Percentiles rank a stretch among this genome's conserved stretches.
Conservation (phyloP, 2,329 filamentous ascomycete species). For the Aaosphaeria arxii region DNA sequence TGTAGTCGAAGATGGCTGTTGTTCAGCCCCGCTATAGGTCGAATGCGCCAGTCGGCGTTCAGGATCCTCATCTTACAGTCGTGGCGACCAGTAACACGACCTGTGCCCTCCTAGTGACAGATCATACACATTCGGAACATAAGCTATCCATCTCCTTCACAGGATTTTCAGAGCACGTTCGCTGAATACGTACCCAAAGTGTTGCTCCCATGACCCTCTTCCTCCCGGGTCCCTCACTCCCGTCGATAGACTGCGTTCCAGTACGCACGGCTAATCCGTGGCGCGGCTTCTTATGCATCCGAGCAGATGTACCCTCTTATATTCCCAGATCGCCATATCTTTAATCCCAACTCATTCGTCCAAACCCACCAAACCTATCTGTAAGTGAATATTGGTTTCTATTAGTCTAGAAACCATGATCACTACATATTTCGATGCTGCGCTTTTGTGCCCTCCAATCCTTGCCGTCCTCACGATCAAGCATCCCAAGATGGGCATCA, state of each 20-base stretch:
- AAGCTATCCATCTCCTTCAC: conserved; percentile 3
- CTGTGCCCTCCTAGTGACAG: conserved; percentile 4
- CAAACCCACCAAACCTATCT: neutral
- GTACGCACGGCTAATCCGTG: conserved; percentile 11
- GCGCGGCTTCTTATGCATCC: conserved; percentile 23
- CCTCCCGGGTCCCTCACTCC: conserved; percentile 4
- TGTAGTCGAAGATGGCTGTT: conserved; percentile 11
- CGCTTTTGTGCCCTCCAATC: conserved; percentile 28
- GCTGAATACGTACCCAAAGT: conserved; percentile 3
- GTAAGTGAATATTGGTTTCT: no score
- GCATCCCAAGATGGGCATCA: conserved; percentile 19
- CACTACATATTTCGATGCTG: conserved; percentile 26
- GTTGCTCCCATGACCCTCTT: conserved; percentile 2
- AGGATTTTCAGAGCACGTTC: conserved; percentile 2
- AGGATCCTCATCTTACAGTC: neutral
- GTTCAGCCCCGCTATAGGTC: conserved; percentile 5
- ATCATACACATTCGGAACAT: conserved; percentile 7
- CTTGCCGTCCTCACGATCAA: conserved; percentile 25
- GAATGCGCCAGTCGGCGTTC: conserved; percentile 7
- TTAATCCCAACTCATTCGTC: neutral
- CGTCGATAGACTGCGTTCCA: conserved; percentile 12
- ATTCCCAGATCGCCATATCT: conserved; percentile 1
- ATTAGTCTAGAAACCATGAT: conserved; percentile 13
- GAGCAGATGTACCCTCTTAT: conserved; percentile 6
- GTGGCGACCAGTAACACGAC: conserved; percentile 4